Percentiles rank a stretch among this genome's conserved stretches.
phyloP scores from a whole-genome alignment of 306 rosid species.

The Fragaria iinumae region DNA sequence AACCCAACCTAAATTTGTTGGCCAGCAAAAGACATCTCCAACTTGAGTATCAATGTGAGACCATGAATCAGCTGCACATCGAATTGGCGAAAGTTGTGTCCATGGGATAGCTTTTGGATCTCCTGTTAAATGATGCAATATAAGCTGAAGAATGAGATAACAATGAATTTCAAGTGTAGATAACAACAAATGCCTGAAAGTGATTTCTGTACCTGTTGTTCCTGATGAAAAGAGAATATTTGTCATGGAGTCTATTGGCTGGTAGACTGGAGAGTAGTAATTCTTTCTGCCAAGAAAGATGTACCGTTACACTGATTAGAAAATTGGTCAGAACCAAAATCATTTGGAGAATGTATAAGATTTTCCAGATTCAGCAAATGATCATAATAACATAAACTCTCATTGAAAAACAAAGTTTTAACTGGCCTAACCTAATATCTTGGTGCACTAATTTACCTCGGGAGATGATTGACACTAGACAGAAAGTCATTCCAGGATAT shows the following conservation, averaged over 20 bases:
- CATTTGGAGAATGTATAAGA: background rate
- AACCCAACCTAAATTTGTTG: constrained; percentile 95
- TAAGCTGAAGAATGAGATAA: constrained; percentile 18
- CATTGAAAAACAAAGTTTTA: constrained; percentile 4
- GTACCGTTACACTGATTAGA: background rate
- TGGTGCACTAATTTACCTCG: constrained; percentile 40
- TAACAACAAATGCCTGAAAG: background rate
- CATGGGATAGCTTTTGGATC: constrained; percentile 97
- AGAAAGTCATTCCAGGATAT: constrained; percentile 71
- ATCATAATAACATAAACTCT: background rate
- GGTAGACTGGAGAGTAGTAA: constrained; percentile 55
- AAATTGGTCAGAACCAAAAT: background rate
- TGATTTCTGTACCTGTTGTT: constrained; percentile 67
- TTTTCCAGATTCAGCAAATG: background rate
- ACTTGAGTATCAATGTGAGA: constrained; percentile 53
- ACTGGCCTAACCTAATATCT: background rate
- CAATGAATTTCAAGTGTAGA: background rate
- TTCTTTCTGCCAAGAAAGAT: constrained; percentile 53
- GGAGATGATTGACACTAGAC: constrained; percentile 34
- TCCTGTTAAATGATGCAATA: constrained; percentile 43
- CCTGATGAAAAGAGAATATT: constrained; percentile 96
- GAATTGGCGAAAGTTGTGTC: constrained; percentile 88
- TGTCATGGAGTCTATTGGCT: constrained; percentile 56
- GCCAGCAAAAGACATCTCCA: constrained; percentile 81
- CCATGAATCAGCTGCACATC: constrained; percentile 78